Conservation (phyloP, 352 stramenopile species). For the Globisporangium cystogenes region DNA sequence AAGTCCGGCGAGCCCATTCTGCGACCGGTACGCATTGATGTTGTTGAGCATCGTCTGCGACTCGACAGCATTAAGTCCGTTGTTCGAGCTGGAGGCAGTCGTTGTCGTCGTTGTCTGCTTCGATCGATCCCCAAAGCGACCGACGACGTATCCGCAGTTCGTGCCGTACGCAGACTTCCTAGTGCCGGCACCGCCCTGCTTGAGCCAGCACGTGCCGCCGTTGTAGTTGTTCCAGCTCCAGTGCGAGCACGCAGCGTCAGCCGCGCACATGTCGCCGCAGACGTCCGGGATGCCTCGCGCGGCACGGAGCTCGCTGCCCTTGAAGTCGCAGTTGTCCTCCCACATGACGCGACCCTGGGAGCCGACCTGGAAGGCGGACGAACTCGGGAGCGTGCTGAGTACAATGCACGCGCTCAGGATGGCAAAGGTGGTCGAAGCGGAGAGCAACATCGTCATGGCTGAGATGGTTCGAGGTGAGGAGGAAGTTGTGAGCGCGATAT, state of each 20-base stretch:
- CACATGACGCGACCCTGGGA: conserved; percentile 11
- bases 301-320: conserved; percentile 10
- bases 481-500: neutral
- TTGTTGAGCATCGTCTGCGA: conserved; percentile 33
- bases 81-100: conserved; percentile 8
- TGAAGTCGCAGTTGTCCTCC: conserved; percentile 15
- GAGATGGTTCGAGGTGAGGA: neutral
- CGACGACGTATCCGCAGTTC: conserved; percentile 35
- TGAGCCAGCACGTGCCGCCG: conserved; percentile 61
- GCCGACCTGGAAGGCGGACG: too few relatives aligned
- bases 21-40: conserved; percentile 43
- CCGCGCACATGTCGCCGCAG: conserved; percentile 13
- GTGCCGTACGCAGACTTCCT: conserved; percentile 7
- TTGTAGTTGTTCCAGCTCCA: conserved; percentile 49
- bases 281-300: conserved; percentile 6
- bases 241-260: conserved; percentile 11
- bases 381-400: neutral
- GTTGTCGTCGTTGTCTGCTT: conserved; percentile 1
- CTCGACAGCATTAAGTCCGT: conserved; percentile 28
- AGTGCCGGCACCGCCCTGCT: conserved; percentile 15
- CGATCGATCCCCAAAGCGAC: conserved; percentile 21
- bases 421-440: neutral
- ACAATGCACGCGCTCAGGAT: neutral
- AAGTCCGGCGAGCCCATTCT: conserved; percentile 28
- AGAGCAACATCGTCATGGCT: neutral